Evolutionary conservation across 2,329 filamentous ascomycete genomes (phyloP).

Genomic region (Orbilia quercus): DNA sequence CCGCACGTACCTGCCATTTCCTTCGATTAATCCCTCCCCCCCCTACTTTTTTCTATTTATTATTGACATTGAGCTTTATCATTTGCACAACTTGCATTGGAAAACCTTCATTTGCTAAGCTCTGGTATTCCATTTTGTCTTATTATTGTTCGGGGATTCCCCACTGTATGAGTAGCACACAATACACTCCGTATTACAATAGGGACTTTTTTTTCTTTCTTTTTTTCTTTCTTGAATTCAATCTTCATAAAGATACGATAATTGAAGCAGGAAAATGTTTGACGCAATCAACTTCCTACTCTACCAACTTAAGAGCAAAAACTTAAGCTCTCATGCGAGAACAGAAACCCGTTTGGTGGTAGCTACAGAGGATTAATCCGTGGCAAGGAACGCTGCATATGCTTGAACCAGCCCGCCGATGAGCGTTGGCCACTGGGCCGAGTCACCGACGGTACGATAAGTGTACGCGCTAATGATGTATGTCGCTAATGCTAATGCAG

Average conservation of each 20-base stretch:
- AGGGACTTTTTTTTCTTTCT: not conserved
- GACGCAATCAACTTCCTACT: no score
- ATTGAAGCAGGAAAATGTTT: no score
- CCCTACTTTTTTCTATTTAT: constrained; percentile 14
- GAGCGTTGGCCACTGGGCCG: constrained; percentile 39
- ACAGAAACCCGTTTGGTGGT: no score
- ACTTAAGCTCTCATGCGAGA: no score
- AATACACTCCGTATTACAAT: not conserved
- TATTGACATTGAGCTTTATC: not conserved
- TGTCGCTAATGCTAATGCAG: constrained; percentile 22
- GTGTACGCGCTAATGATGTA: constrained; percentile 40
- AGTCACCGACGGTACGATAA: constrained; percentile 29
- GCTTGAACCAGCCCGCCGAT: constrained; percentile 29
- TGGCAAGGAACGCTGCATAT: constrained; percentile 24
- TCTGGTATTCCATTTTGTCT: not conserved
- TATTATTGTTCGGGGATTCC: not conserved
- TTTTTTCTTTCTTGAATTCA: no score
- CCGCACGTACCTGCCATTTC: constrained; percentile 15
- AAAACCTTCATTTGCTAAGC: not conserved
- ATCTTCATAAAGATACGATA: no score
- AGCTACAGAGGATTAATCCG: no score
- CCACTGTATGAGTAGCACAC: constrained; percentile 6
- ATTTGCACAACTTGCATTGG: no score
- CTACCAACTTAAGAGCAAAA: no score
- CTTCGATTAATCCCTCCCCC: not conserved